A percentile compares a stretch with the other conserved stretches of the same genome.
Evolutionary conservation across 2,329 filamentous ascomycete genomes (phyloP).

Genomic region (Sporothrix pseudoabietina): DNA sequence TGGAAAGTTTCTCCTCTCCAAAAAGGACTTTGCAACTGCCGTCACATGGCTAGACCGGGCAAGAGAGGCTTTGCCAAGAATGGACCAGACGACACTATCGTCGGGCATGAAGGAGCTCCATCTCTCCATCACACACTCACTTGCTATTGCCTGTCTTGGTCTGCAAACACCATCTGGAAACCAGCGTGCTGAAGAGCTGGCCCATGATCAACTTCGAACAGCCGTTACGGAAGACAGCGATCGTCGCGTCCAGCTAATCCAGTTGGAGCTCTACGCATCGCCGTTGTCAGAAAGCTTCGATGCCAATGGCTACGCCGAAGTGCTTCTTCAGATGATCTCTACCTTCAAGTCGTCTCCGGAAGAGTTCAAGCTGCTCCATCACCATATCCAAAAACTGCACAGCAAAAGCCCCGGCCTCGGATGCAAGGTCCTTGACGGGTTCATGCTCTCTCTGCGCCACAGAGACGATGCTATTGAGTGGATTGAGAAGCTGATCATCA

Average conservation of each 20-base stretch:
- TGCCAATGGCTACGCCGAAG: conserved; percentile 50
- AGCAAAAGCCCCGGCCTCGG: conserved; percentile 54
- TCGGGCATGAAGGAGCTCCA: conserved; percentile 60
- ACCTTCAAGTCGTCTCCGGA: conserved; percentile 53
- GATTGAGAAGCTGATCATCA: conserved; percentile 70
- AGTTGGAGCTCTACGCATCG: conserved; percentile 64
- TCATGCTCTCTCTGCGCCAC: conserved; percentile 57
- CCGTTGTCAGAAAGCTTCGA: conserved; percentile 53
- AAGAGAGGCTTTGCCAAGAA: conserved; percentile 58
- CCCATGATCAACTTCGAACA: conserved; percentile 60
- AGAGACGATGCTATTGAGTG: conserved; percentile 52
- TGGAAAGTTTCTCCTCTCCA: conserved; percentile 60
- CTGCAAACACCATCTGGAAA: conserved; percentile 49
- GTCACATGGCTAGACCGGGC: conserved; percentile 74
- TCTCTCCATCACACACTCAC: conserved; percentile 65
- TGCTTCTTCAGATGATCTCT: conserved; percentile 65
- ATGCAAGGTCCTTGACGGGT: conserved; percentile 59
- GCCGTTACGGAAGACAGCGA: conserved; percentile 60
- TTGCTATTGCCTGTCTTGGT: conserved; percentile 59
- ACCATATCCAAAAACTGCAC: conserved; percentile 68
- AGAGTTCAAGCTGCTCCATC: conserved; percentile 66
- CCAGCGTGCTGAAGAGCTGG: conserved; percentile 57
- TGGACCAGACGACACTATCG: conserved; percentile 59
- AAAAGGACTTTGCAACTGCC: conserved; percentile 58
- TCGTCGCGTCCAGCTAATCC: conserved; percentile 66